Conservation (phyloP, 768 basidiomycete genomes). For the Ramaria sp. region DNA sequence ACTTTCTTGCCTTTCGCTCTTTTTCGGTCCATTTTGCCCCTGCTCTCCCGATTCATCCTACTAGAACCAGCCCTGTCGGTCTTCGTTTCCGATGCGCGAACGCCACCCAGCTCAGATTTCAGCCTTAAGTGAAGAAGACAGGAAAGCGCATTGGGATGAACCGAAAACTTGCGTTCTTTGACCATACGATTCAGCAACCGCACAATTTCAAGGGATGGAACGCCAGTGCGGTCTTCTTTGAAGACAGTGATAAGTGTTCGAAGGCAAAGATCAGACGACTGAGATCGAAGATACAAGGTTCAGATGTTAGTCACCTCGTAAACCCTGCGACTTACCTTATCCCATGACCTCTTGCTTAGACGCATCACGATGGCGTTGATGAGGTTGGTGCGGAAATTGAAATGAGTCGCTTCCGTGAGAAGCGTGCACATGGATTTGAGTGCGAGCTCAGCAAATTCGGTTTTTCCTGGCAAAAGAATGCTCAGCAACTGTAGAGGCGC, state of each 20-base stretch:
- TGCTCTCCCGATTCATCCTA: slow-evolving; percentile 28
- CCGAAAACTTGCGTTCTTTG: slow-evolving; percentile 83
- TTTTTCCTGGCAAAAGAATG: slow-evolving; percentile 38
- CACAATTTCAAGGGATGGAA: slow-evolving; percentile 77
- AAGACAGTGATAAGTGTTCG: slow-evolving; percentile 76
- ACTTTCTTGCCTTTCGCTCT: slow-evolving; percentile 48
- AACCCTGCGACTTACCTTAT: slow-evolving; percentile 49
- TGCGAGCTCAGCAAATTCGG: slow-evolving; percentile 53
- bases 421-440: slow-evolving; percentile 85
- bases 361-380: slow-evolving; percentile 79
- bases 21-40: slow-evolving; percentile 29
- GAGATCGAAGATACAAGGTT: slow-evolving; percentile 6
- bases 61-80: slow-evolving; percentile 40
- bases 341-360: slow-evolving; percentile 82
- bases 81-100: slow-evolving; percentile 64
- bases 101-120: slow-evolving; percentile 66
- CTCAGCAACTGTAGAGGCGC: slow-evolving; percentile 10
- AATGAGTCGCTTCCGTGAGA: slow-evolving; percentile 76
- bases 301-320: neutral
- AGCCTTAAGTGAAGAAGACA: slow-evolving; percentile 80
- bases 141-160: slow-evolving; percentile 81
- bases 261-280: slow-evolving; percentile 84
- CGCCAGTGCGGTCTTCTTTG: slow-evolving; percentile 69
- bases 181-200: slow-evolving; percentile 91
- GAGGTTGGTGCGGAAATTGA: slow-evolving; percentile 92